Evolutionary conservation across 805 yeast species (phyloP), one percentile per base, ranked within the genome.

Genomic region (Pichia ethanolica): DNA sequence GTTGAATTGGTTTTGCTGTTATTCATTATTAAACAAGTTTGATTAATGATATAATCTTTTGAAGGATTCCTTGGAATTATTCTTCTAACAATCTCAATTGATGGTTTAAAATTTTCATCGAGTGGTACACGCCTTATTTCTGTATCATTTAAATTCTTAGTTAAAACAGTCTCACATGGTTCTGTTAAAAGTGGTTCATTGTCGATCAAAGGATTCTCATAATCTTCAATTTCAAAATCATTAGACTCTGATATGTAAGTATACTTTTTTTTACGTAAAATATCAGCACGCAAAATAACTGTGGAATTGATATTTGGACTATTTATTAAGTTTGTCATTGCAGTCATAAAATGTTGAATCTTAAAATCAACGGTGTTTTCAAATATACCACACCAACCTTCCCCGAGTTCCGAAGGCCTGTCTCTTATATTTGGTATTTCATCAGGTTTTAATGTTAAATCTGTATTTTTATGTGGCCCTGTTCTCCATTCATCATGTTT

Each of bases 231-330:
- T 2, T 49, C 46, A 7, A 63, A 62, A 5, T 69, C 69, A 8
- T 65, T 59, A 7, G 65, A 59, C 6, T 59, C 65, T 3, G 59
- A 57, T 3, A 45, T 39, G 36, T 68, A 61, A 26, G 66, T 72
- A 58, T 71, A 79, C 7, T 59, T 65, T 49, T 68, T 69, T 56
- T 81, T 84, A 41, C 71, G 70, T 42, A 86, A 62, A 27, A 89
- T 79, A 66, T 91, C 97, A 0, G 97, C 95, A 56, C 98, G 71
- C 66, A 91, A 71, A 35, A 90, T 85, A 35, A 89, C 93, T 0
- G 97, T 86, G 10, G 97, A 90, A 67, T 90, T 91, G 67, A 89
- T 86, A 62, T 89, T 86, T 14, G 97, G 97, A 55, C 87, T 88
- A 51, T 76, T 73, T 47, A 89, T 85, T 52, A 89, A 72, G 64